Evolutionary conservation across 2,329 filamentous ascomycete genomes (phyloP), one percentile per base, ranked within the genome.

Genomic region (Chaetoscypha palmicola): DNA sequence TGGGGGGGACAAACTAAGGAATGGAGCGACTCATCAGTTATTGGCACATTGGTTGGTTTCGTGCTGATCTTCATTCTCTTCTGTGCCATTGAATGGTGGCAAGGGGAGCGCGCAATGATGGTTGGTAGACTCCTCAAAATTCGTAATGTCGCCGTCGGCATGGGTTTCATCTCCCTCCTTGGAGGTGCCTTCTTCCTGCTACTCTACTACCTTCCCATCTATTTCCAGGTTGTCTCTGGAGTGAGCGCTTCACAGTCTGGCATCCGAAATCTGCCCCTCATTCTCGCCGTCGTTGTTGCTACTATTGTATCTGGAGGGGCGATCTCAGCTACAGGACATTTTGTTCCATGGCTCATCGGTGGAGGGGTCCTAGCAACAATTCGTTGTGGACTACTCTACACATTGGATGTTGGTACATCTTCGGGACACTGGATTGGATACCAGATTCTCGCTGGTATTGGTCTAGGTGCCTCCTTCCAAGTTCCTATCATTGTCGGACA

Each of bases 391-490:
- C 67, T 81, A 42, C 66, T 81, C 47, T 73, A 74, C 1, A 78
- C 73, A 0, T 68, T 78, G 9, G 58, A 62, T 23, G 62, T 72
- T 2, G 49, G 66, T 51, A 77, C 42, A 1, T 28, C 72, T 4
- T 59, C 70, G 1, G 57, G 61, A 10, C 62, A 67, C 28, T 81
- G 76, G 76, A 74, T 79, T 49, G 75, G 75, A 14, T 79, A 73
- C 58, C 76, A 79, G 56, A 70, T 75, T 32, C 56, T 81, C 19
- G 63, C 67, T 14, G 77, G 76, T 23, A 62, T 77, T 2, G 77
- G 76, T 20, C 66, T 74, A 3, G 79, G 79, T 2, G 63, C 75
- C 19, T 72, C 73, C 4, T 74, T 83, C 66, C 65, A 68, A 42
- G 55, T 64, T 17, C 60, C 64, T 14, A 57, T 64, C 41, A 62